Base-by-base conservation (phyloP, 1,284 basidiomycete species). In the Gymnopus androsaceus region DNA sequence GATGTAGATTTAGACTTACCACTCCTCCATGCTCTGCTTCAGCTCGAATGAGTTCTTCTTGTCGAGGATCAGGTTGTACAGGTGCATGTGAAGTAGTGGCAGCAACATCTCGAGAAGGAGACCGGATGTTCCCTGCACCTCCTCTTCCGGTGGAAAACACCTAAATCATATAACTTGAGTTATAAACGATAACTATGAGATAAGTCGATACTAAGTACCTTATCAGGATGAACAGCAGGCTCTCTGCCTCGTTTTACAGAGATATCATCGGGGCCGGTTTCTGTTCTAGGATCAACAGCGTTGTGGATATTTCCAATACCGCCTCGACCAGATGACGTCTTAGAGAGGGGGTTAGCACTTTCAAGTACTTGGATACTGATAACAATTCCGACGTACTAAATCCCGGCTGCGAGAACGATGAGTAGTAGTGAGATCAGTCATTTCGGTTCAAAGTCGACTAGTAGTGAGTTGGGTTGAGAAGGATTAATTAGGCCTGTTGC, bases 121-220 rank as follows among this genome's bases (percentile, higher is more conserved):
- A 86, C 48, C 86, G 84, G 36, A 92, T 83, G 72, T 93, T 92
- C 40, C 90, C 90, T 17, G 80, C 81, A 25, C 91, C 90, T 41
- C 83, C 81, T 37, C 75, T 87, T 58, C 7, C 41, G 3, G 58
- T 31, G 1, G 15, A 9, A 42, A 56, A 28, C 54, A 37, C 59
- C 54, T 38, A 50, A 15, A 37, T 51, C n/a, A 23, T 30, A 34
- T 42, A 30, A 47, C 51, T 50, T 54, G n/a, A n/a, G n/a, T n/a
- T n/a, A n/a, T n/a, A n/a, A 7, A 38, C 17, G 19, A 30, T 46
- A 28, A 51, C 27, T 8, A 25, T 6, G 28, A 36, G 27, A 49
- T 17, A 33, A 36, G 11, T 34, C 12, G 15, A 44, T 34, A 28
- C 36, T 28, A 62, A 70, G 14, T 59, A 75, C 75, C 36, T 64